Conservation (phyloP, 1,284 basidiomycete species). For the Xanthoconium separans region DNA sequence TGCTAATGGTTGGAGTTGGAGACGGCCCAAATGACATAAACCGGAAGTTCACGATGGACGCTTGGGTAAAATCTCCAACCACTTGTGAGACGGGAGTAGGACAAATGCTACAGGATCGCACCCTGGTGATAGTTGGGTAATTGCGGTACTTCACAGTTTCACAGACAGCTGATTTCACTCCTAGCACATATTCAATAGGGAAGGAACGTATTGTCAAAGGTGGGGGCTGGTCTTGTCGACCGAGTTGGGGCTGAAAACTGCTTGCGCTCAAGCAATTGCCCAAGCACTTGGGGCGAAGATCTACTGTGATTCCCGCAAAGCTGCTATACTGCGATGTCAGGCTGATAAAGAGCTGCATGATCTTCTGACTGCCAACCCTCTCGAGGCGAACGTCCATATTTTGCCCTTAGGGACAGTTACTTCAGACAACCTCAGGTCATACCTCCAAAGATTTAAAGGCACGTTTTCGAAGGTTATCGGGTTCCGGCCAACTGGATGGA, state of each 20-base stretch:
- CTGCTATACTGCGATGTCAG: constrained; percentile 78
- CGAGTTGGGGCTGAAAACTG: background rate
- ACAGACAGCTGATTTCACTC: constrained; percentile 4
- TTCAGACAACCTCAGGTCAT: constrained; percentile 76
- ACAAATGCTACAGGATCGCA: constrained; percentile 30
- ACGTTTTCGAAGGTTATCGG: constrained; percentile 77
- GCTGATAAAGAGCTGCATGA: constrained; percentile 79
- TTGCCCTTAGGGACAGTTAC: constrained; percentile 80
- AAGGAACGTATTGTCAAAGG: constrained; percentile 98
- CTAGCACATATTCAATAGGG: constrained; percentile 92
- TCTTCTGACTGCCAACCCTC: constrained; percentile 77
- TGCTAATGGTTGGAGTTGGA: constrained; percentile 45
- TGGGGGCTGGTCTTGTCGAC: constrained; percentile 26
- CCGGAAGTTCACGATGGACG: constrained; percentile 39
- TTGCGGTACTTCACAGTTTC: constrained; percentile 13
- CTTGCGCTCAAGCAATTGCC: constrained; percentile 66
- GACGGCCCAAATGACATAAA: constrained; percentile 22
- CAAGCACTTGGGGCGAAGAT: constrained; percentile 81
- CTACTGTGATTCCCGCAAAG: constrained; percentile 86
- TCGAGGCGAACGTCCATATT: constrained; percentile 81
- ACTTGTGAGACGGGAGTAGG: constrained; percentile 34
- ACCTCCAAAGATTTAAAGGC: constrained; percentile 75
- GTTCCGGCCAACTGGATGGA: constrained; percentile 95
- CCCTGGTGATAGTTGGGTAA: constrained; percentile 88
- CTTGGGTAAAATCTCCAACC: constrained; percentile 33